Evolutionary conservation across 805 yeast species (phyloP), one percentile per base, ranked within the genome.

Genomic region (Teunomyces stri): DNA sequence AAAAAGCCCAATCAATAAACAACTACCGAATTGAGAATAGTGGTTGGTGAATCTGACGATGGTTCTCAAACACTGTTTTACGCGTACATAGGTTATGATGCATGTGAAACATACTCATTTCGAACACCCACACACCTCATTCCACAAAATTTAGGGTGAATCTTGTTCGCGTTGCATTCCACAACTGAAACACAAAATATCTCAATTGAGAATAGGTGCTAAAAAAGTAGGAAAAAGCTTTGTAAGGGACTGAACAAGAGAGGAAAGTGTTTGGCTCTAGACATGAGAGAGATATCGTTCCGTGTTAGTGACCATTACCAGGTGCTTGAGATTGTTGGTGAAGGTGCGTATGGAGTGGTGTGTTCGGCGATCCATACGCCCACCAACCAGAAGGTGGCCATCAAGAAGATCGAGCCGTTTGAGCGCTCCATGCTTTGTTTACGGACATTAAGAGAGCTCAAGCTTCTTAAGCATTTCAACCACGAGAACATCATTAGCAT

Each of bases 321-420:
- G 64, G 82, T 92, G 41, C 74, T 84, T 44, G 89, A 88, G 54
- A 80, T 92, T 12, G 84, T 92, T 1, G 98, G 98, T 6, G 96
- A 90, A 66, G 98, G 98, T 15, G 97, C 98, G 0, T 92, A 92
- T 62, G 98, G 98, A 5, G 82, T 91, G 10, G 98, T 92, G 9
- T 84, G 97, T 65, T 81, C 92, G 9, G 97, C 97, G 0, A 68
- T 84, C 9, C 96, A 92, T 66, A 80, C 81, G 59, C 96, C 96
- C 5, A 80, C 94, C 1, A 85, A 85, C 46, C 91, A 86, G 56
- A 82, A 82, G 53, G 97, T 92, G n/a, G 98, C 98, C 35, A 90
- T 92, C 60, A 92, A 92, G 67, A 92, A 91, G 69, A 89, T 92
- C 53, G 87, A 86, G 61, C 97, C 97, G 10, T 92, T 92, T 62